Percentiles rank a stretch among this genome's conserved stretches.
These are phyloP conservation scores for Pythium periplocum DNA, from an alignment of 352 stramenopile species.

Conservation along the genomic window DNA sequence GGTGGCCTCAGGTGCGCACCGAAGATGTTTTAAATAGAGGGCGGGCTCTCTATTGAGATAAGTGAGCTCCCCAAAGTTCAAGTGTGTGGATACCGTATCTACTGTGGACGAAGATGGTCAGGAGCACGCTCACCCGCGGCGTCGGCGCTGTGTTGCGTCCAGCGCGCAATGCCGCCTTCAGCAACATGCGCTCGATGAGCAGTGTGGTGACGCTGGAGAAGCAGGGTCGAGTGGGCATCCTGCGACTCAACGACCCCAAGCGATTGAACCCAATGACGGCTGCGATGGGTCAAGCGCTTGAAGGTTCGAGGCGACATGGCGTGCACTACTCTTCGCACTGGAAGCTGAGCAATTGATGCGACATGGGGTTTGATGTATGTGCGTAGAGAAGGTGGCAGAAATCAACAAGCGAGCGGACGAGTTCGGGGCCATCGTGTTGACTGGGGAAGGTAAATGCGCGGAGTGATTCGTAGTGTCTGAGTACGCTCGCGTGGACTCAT, in stretches of 20 bases:
- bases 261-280: constrained; percentile 87
- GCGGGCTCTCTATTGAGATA: too few relatives aligned
- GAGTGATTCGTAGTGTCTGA: too few relatives aligned
- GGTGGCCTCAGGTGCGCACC: too few relatives aligned
- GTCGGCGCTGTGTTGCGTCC: too few relatives aligned
- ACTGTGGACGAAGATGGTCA: too few relatives aligned
- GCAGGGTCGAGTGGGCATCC: constrained; percentile 34
- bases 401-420: constrained; percentile 43
- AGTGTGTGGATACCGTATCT: too few relatives aligned
- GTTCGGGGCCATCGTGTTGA: constrained; percentile 70
- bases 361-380: not conserved
- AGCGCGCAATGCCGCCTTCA: not conserved
- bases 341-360: too few relatives aligned
- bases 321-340: too few relatives aligned
- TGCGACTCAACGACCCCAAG: constrained; percentile 70
- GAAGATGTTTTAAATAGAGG: too few relatives aligned
- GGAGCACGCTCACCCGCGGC: too few relatives aligned
- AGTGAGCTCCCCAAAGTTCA: too few relatives aligned
- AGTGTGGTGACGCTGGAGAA: constrained; percentile 47
- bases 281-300: constrained; percentile 65
- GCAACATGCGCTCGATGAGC: constrained; percentile 21
- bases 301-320: constrained; percentile 20
- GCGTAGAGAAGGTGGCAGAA: constrained; percentile 35
- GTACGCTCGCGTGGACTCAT: too few relatives aligned
- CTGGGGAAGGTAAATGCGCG: constrained; percentile 37